Conservation (phyloP, 2,329 filamentous ascomycete genomes). For the Rhinocladiella similis region DNA sequence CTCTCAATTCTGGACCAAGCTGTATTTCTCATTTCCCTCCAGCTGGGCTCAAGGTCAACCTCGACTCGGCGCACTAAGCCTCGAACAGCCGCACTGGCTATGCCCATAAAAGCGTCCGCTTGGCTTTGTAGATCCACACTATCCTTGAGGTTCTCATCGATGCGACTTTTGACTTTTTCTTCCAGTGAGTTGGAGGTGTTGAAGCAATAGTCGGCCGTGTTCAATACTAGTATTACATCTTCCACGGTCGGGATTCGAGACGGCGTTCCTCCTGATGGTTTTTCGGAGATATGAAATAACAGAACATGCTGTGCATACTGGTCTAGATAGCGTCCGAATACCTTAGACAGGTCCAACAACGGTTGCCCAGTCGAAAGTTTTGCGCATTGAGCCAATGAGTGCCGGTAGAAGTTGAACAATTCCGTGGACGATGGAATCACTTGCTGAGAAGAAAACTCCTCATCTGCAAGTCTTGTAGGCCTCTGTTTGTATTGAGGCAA, state of each 20-base stretch:
- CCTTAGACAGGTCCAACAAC: constrained; percentile 79
- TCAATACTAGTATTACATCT: constrained; percentile 81
- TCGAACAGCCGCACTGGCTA: constrained; percentile 83
- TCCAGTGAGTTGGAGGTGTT: constrained; percentile 89
- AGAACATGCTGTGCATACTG: constrained; percentile 94
- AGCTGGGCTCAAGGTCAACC: constrained; percentile 76
- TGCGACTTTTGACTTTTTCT: constrained; percentile 87
- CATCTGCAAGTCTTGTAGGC: constrained; percentile 75
- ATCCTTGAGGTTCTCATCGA: constrained; percentile 73
- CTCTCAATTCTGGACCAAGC: constrained; percentile 93
- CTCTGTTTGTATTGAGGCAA: constrained; percentile 87
- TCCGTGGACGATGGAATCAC: constrained; percentile 95
- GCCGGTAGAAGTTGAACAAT: constrained; percentile 94
- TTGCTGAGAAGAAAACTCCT: constrained; percentile 87
- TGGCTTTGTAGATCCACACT: constrained; percentile 89
- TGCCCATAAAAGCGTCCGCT: constrained; percentile 91
- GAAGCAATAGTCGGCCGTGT: constrained; percentile 97
- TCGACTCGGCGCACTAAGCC: constrained; percentile 83
- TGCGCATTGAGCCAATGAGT: constrained; percentile 89
- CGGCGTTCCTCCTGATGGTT: constrained; percentile 55
- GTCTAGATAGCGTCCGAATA: constrained; percentile 89
- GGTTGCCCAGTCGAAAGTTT: constrained; percentile 91
- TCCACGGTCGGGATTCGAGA: constrained; percentile 59
- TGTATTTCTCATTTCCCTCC: constrained; percentile 96
- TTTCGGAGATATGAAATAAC: constrained; percentile 67